These are phyloP conservation scores for Hyaloscypha hepaticicola DNA, from an alignment of 495 filamentous ascomycete species.

Conservation along the genomic window DNA sequence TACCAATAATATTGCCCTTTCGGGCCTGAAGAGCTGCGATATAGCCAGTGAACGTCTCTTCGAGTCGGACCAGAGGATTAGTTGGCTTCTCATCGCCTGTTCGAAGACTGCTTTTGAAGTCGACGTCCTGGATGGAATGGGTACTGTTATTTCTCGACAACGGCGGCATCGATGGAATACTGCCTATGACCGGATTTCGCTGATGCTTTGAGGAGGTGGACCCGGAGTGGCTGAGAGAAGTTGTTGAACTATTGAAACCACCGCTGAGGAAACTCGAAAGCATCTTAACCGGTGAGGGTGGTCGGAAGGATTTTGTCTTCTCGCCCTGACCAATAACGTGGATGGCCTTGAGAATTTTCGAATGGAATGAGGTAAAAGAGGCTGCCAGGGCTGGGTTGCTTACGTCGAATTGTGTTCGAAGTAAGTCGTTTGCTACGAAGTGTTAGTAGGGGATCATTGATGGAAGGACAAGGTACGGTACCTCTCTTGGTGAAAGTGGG, in stretches of 20 bases:
- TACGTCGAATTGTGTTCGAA: constrained; percentile 66
- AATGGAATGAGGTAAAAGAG: constrained; percentile 62
- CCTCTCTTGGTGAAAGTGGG: constrained; percentile 66
- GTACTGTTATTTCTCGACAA: constrained; percentile 40
- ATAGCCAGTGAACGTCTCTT: constrained; percentile 85
- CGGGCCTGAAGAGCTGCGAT: constrained; percentile 76
- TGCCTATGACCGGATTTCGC: constrained; percentile 38
- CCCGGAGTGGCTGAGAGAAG: constrained; percentile 19
- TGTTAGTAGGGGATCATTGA: constrained; percentile 23
- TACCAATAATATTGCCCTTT: constrained; percentile 82
- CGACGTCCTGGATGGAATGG: constrained; percentile 43
- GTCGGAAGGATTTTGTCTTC: constrained; percentile 62
- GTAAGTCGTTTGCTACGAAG: constrained; percentile 58
- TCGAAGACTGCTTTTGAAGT: constrained; percentile 31
- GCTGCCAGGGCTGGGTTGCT: constrained; percentile 66
- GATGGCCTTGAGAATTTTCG: constrained; percentile 73
- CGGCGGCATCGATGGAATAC: constrained; percentile 33
- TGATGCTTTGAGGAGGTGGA: constrained; percentile 30
- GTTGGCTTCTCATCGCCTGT: constrained; percentile 44
- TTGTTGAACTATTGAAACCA: constrained; percentile 34
- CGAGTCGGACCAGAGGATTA: constrained; percentile 65
- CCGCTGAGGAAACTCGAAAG: constrained; percentile 77
- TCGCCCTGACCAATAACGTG: constrained; percentile 59
- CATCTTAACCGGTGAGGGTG: constrained; percentile 85
- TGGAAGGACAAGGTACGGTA: constrained; percentile 37